Evolutionary conservation across 768 basidiomycete species (phyloP), one percentile per base, ranked within the genome.

Genomic region (Postia placenta): DNA sequence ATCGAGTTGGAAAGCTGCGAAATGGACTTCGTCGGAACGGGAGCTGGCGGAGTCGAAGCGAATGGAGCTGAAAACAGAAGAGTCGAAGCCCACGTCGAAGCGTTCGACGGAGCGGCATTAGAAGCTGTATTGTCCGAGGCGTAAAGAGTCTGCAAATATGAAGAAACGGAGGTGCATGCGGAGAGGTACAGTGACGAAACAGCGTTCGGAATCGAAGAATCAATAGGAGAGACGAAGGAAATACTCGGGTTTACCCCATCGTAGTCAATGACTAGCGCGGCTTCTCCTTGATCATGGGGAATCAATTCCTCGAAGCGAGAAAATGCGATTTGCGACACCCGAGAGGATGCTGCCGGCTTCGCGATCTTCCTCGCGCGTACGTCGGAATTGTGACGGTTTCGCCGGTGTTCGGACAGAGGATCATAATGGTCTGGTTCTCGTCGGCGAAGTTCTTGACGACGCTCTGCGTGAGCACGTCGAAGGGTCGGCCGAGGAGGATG

Each of bases 291-390:
- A 43, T 50, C 47, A 4, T 23, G 2, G 36, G 42, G 26, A 24
- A 42, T 52, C 50, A 55, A 36, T 23, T 48, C 53, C 41, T 55
- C 53, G 53, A 55, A 30, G 15, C 26, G 42, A 23, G 41, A 55
- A 55, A 55, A 48, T 19, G 40, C 33, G 25, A 23, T 19, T 40
- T 40, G 38, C 38, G 12, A 40, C 15, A 22, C 38, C 38, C 38
- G 20, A 40, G 7, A 40, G 12, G 38, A 22, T 40, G 12, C 20
- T 40, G 20, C 38, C 19, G 38, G 20, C 12, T 7, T 15, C 38
- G 20, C 38, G 38, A 22, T 22, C 15, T 15, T 33, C 58, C 33
- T 23, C 52, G 50, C 3, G 47, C 30, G 12, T 43, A 26, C 11
- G 57, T 53, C 9, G 36, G 48, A 14, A 46, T 43, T 24, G 37